Evolutionary conservation across 2,329 filamentous ascomycete genomes (phyloP), one percentile per base, ranked within the genome.

Genomic region (Hypoxylon sp.): DNA sequence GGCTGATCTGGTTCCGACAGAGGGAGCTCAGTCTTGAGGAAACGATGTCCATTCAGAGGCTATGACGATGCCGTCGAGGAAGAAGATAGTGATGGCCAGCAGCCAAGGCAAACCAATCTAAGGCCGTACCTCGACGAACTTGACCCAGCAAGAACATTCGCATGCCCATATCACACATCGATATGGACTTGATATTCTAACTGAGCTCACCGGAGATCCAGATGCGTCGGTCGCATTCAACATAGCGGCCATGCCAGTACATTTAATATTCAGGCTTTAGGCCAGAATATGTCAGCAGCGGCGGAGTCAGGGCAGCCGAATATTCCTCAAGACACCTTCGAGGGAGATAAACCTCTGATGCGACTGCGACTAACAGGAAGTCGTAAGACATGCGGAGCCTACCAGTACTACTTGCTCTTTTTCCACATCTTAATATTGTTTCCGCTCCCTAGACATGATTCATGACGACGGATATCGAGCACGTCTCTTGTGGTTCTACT

Each of bases 271-370:
- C 82, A 95, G 91, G 78, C 95, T 98, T 81, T 96, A 92, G 83
- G 92, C 94, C 67, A 65, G 89, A 94, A 75, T 97, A 97, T 73
- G 79, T 87, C 63, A 91, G 96, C 75, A 85, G 87, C 57, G 77
- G 81, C 45, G 95, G 94, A 54, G 77, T 75, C 62, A 91, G 88
- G 76, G 85, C 88, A 72, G 87, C 92, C 71, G 93, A 65, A 89
- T 97, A 69, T 98, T 75, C 93, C 92, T 47, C 89, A 89, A 73
- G 98, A 98, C 78, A 98, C 98, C 73, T 95, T 99, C 71, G 94
- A 99, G 76, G 92, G 88, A 77, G 95, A 92, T 76, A 92, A 97
- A 74, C 95, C 95, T 37, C 88, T 87, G 53, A 89, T 93, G 61
- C 95, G 94, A 57, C 91, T 92, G 59, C 87, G 94, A 53, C 94